Conservation (phyloP, 257 asterid genomes). For the Salvia hispanica region DNA sequence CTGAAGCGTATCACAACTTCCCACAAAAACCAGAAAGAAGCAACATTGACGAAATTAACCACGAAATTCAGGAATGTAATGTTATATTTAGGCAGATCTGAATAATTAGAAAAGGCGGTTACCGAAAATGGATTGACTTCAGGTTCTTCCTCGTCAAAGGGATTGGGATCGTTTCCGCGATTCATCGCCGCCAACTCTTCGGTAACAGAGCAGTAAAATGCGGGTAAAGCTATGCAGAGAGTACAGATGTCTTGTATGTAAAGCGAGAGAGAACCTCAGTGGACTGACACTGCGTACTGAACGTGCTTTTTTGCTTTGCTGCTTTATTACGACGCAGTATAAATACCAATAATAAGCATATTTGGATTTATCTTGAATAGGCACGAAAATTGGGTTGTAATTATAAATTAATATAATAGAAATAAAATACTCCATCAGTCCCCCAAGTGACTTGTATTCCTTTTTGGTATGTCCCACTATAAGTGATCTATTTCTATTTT, state of each 20-base stretch:
- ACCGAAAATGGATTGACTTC: constrained; percentile 99
- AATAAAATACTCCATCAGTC: no score
- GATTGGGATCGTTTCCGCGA: constrained; percentile 89
- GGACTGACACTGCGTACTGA: constrained; percentile 10
- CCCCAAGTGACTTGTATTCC: no score
- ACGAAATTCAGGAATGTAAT: constrained; percentile 4
- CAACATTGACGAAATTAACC: constrained; percentile 13
- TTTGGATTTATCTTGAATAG: neutral
- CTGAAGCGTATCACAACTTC: constrained; percentile 31
- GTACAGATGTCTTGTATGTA: constrained; percentile 10
- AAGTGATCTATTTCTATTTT: no score
- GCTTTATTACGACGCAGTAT: constrained; percentile 37
- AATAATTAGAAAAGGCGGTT: constrained; percentile 37
- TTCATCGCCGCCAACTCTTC: constrained; percentile 47
- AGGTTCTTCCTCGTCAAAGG: constrained; percentile 88
- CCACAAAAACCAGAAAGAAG: neutral
- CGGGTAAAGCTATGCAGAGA: constrained; percentile 16
- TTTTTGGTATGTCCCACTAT: no score
- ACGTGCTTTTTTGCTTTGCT: constrained; percentile 27
- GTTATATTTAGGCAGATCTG: constrained; percentile 49
- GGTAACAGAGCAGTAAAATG: constrained; percentile 20
- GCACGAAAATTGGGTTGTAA: no score
- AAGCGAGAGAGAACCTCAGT: constrained; percentile 31
- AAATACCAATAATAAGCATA: no score
- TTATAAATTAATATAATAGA: no score